Conservation (phyloP, 805 yeast species). For the Clavispora santaluciae region DNA sequence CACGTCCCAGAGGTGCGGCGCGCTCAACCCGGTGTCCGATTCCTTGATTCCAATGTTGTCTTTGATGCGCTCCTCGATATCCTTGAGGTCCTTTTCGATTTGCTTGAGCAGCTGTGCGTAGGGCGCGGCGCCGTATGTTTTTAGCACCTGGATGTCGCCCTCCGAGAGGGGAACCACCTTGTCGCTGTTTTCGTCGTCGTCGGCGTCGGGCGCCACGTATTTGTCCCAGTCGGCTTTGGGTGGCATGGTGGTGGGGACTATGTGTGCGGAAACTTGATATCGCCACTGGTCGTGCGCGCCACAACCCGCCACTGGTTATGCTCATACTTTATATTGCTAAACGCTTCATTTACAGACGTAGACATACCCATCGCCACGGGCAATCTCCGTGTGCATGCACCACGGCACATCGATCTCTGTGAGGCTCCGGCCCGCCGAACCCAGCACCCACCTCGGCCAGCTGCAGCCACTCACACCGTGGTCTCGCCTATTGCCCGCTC, state of each 20-base stretch:
- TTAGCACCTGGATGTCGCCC: conserved; percentile 95
- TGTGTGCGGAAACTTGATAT: conserved; percentile 7
- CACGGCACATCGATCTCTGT: too few species aligned
- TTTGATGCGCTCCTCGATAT: conserved; percentile 79
- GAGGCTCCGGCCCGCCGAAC: too few species aligned
- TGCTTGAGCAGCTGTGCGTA: conserved; percentile 76
- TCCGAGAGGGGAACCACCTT: conserved; percentile 85
- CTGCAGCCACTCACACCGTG: too few species aligned
- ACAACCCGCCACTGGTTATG: background rate
- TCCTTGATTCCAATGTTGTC: conserved; percentile 94
- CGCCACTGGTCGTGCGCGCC: conserved; percentile 2
- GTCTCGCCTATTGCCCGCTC: background rate
- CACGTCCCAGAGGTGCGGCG: conserved; percentile 96
- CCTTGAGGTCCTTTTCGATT: conserved; percentile 82
- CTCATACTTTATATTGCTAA: too few species aligned
- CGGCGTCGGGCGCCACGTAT: conserved; percentile 82
- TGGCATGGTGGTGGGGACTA: conserved; percentile 54
- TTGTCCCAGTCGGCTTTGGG: conserved; percentile 99
- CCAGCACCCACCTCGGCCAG: too few species aligned
- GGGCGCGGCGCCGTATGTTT: conserved; percentile 97
- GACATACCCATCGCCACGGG: too few species aligned
- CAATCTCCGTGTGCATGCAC: too few species aligned
- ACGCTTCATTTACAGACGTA: too few species aligned
- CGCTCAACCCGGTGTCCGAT: conserved; percentile 95
- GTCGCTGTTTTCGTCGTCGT: conserved; percentile 53